Base-by-base conservation (phyloP, 805 yeast species). In the Cyberlindnera maclurae region DNA sequence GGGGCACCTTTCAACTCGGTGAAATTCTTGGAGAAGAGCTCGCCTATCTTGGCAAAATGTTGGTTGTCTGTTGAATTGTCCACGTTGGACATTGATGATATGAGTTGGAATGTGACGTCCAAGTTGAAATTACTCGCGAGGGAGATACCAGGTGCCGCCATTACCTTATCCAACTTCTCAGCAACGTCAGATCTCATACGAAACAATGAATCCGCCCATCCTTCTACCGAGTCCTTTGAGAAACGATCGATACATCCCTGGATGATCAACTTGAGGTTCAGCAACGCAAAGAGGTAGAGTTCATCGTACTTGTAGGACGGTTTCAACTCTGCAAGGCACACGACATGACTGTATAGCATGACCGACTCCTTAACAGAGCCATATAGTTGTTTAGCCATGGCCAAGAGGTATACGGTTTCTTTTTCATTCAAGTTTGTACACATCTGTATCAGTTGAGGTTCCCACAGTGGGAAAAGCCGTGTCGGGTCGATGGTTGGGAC, bases 1-100 rank as follows among this genome's bases (percentile, higher is more conserved):
- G 58, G 56, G 16, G 31, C 46, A 12, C 37, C 34, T 24, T 47
- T 51, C 15, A 52, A 28, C n/a, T 40, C 34, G 4, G 45, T 42
- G 28, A 48, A 51, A 16, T 49, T 42, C 4, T 30, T 18, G 34
- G 24, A 20, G 24, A 20, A 20, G 24, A 20, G 24, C 24, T 20
- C 24, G 24, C 24, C 24, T 27, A 11, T 27, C 12, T 27, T 6
- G 6, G 15, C 29, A 11, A 12, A 11, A 27, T n/a, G 12, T 27
- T 27, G 29, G 6, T 27, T 8, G 24, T 20, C 8, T 20, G 24
- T 20, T 20, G 8, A 6, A 20, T 20, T 20, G 24, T 20, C 24
- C 5, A 8, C 24, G 24, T 20, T 20, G 8, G 24, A 20, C 24
- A 20, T 8, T 8, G 8, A 8, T 20, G 24, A 20, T 20, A 20